A percentile compares a stretch with the other conserved stretches of the same genome.
Evolutionary conservation across 306 rosid genomes (phyloP).

Genomic region (Corylus americana): DNA sequence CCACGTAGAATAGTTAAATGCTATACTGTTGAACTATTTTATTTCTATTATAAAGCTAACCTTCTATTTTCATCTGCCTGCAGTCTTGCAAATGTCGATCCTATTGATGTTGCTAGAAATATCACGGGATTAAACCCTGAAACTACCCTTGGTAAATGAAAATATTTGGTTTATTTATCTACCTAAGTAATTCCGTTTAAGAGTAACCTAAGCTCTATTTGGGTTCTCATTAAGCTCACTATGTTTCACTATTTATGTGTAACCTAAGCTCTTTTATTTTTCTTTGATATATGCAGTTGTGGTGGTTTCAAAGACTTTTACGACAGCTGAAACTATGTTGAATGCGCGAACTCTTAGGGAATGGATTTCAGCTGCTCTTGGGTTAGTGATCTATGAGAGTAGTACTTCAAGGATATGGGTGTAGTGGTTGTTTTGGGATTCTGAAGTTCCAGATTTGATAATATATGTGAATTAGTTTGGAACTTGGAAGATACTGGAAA

Average conservation of each 20-base stretch:
- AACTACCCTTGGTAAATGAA: slow-evolving; percentile 75
- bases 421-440: slow-evolving; percentile 14
- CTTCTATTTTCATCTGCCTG: slow-evolving; percentile 30
- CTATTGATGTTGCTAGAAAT: slow-evolving; percentile 82
- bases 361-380: slow-evolving; percentile 84
- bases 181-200: slow-evolving; percentile 14
- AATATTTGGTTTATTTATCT: background rate
- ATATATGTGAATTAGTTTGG: background rate
- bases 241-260: background rate
- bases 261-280: slow-evolving; percentile 2
- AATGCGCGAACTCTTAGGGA: slow-evolving; percentile 94
- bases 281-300: slow-evolving; percentile 58
- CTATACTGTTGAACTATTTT: background rate
- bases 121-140: slow-evolving; percentile 75
- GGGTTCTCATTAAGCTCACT: background rate
- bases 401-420: slow-evolving; percentile 15
- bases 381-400: slow-evolving; percentile 52
- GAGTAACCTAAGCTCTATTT: slow-evolving; percentile 10
- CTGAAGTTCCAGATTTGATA: background rate
- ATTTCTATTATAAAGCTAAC: slow-evolving; percentile 11
- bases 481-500: slow-evolving; percentile 9
- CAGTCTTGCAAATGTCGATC: slow-evolving; percentile 96
- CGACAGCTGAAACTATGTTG: slow-evolving; percentile 97
- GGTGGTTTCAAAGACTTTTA: slow-evolving; percentile 94
- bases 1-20: slow-evolving; percentile 6